Evolutionary conservation across 352 stramenopile genomes (phyloP).

Genomic region (Pythium dissotocum): DNA sequence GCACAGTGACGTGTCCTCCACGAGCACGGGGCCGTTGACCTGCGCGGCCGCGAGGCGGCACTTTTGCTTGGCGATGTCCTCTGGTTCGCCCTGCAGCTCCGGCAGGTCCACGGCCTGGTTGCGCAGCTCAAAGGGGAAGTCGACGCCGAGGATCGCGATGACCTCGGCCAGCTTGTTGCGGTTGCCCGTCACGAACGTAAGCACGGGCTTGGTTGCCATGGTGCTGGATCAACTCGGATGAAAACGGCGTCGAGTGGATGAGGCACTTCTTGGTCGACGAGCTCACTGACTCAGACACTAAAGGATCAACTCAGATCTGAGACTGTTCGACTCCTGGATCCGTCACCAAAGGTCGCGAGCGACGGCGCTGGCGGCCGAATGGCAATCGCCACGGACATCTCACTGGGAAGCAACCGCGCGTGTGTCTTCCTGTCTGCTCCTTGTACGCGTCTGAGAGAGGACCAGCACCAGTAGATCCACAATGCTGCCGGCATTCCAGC

Average conservation of each 20-base stretch:
- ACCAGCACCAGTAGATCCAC: not conserved
- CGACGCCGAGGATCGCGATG: conserved; percentile 72
- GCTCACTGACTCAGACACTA: not conserved
- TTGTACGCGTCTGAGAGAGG: not conserved
- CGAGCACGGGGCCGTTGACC: conserved; percentile 89
- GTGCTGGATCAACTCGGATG: not conserved
- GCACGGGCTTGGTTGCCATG: conserved; percentile 36
- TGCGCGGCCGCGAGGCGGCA: conserved; percentile 88
- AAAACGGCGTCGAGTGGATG: not conserved
- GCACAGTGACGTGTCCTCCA: conserved; percentile 97
- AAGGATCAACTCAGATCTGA: not conserved
- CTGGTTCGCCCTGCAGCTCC: conserved; percentile 96
- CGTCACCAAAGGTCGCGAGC: conserved; percentile 12
- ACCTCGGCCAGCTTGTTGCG: conserved; percentile 85
- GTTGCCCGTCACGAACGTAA: conserved; percentile 89
- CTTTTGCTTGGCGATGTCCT: conserved; percentile 95
- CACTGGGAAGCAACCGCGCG: not conserved
- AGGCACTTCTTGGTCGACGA: no score
- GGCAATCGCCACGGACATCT: not conserved
- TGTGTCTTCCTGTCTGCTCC: not conserved
- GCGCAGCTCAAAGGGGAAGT: conserved; percentile 91
- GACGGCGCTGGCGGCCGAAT: not conserved
- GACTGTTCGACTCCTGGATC: not conserved
- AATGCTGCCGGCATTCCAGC: conserved; percentile 82
- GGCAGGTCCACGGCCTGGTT: conserved; percentile 96